Conservation (phyloP, 2,329 filamentous ascomycete genomes). For the Fusarium verrucosum region DNA sequence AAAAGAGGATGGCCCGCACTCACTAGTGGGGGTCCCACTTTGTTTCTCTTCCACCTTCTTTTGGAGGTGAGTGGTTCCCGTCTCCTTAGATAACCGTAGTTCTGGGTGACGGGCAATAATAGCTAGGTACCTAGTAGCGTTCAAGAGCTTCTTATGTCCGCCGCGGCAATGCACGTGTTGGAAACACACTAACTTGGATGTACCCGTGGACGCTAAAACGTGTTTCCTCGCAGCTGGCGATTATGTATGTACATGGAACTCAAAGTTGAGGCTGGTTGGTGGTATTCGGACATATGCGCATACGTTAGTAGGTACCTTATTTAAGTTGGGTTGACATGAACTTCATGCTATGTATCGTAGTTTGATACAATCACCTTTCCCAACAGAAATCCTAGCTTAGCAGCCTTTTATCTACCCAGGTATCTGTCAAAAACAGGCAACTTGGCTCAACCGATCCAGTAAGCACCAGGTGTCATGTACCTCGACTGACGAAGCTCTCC, state of each 20-base stretch:
- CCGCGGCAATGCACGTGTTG: constrained; percentile 27
- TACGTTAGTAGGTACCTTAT: not conserved
- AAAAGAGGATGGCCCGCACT: constrained; percentile 38
- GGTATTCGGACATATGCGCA: constrained; percentile 4
- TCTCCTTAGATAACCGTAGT: constrained; percentile 18
- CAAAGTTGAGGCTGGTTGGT: not conserved
- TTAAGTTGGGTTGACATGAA: not conserved
- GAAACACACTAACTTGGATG: constrained; percentile 35
- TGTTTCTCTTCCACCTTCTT: constrained; percentile 8
- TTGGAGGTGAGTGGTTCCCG: not conserved
- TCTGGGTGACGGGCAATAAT: constrained; percentile 12
- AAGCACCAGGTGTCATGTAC: constrained; percentile 16
- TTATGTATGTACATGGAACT: constrained; percentile 12
- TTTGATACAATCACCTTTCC: not conserved
- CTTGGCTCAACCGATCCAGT: not conserved
- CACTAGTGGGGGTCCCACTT: constrained; percentile 38
- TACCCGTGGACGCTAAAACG: constrained; percentile 30
- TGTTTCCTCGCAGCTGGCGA: constrained; percentile 28
- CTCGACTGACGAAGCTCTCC: constrained; percentile 25
- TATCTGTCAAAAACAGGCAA: not conserved
- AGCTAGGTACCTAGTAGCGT: too few relatives aligned
- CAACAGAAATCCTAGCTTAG: constrained; percentile 1
- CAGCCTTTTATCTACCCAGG: not conserved
- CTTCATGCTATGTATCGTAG: too few relatives aligned
- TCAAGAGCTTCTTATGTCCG: constrained; percentile 6